Conservation (phyloP, 345 rosid species). For the Clarkia xantiana region DNA sequence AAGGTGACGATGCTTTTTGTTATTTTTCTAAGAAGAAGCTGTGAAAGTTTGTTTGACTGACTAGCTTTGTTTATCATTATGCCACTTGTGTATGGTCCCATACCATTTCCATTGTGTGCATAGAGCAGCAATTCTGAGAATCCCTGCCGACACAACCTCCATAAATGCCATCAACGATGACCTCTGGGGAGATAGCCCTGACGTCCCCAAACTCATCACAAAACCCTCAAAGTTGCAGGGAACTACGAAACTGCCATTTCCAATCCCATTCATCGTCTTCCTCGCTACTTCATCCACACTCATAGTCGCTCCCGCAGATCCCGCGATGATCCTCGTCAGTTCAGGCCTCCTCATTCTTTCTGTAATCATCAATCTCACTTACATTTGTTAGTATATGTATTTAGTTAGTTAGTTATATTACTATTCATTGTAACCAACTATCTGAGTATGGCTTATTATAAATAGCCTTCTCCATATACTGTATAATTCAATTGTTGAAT, state of each 20-base stretch:
- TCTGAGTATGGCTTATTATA: too few species aligned
- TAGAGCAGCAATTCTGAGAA: conserved; percentile 35
- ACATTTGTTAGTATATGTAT: background rate
- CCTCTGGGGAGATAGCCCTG: conserved; percentile 69
- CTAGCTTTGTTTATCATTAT: background rate
- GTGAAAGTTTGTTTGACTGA: too few species aligned
- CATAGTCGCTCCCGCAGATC: conserved; percentile 41
- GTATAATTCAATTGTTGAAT: too few species aligned
- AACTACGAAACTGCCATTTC: conserved; percentile 44
- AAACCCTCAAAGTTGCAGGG: conserved; percentile 68
- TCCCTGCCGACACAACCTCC: conserved; percentile 46
- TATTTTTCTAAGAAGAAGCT: too few species aligned
- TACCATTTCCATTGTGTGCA: conserved; percentile 76
- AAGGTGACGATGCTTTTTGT: too few species aligned
- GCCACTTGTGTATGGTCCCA: conserved; percentile 39
- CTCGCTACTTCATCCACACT: conserved; percentile 67
- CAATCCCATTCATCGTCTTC: conserved; percentile 57
- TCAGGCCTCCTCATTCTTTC: conserved; percentile 52
- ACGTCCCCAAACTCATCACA: conserved; percentile 42
- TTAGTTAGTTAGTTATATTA: too few species aligned
- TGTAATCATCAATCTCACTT: conserved; percentile 14
- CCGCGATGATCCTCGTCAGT: conserved; percentile 45
- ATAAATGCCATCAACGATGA: conserved; percentile 58
- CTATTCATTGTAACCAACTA: too few species aligned
- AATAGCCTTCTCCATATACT: too few species aligned